These are phyloP conservation scores for Monosporascus sp. DNA, from an alignment of 2,329 filamentous ascomycete species.

Conservation along the genomic window DNA sequence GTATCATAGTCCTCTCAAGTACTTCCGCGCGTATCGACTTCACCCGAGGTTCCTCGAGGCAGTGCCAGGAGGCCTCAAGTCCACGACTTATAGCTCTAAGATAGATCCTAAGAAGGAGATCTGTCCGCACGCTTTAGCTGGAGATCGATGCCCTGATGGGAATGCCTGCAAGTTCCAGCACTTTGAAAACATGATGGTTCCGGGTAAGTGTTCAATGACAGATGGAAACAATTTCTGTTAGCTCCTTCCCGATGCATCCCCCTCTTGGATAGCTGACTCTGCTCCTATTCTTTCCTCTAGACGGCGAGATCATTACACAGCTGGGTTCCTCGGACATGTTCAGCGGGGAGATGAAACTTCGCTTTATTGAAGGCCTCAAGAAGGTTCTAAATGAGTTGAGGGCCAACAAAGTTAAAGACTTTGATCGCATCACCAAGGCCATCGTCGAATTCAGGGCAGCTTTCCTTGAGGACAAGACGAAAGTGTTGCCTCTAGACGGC, in stretches of 20 bases:
- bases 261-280: conserved; percentile 45
- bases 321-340: conserved; percentile 63
- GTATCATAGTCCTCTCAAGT: conserved; percentile 77
- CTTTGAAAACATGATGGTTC: conserved; percentile 65
- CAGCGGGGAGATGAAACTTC: conserved; percentile 53
- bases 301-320: conserved; percentile 68
- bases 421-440: conserved; percentile 59
- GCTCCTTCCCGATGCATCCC: conserved; percentile 26
- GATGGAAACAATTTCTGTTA: conserved; percentile 13
- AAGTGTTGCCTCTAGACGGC: conserved; percentile 54
- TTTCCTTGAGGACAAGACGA: conserved; percentile 60
- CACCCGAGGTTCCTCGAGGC: conserved; percentile 69
- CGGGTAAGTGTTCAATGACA: conserved; percentile 58
- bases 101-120: conserved; percentile 72
- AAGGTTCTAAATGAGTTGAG: conserved; percentile 57
- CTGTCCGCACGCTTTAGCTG: conserved; percentile 70
- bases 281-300: conserved; percentile 39
- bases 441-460: conserved; percentile 63
- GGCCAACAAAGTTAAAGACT: conserved; percentile 57
- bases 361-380: conserved; percentile 59
- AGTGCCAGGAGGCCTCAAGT: conserved; percentile 74
- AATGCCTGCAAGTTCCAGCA: conserved; percentile 71
- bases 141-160: conserved; percentile 66
- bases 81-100: conserved; percentile 87
- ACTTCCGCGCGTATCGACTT: conserved; percentile 85